phyloP scores from a whole-genome alignment of 2,329 filamentous ascomycete species.

The Talaromyces sp. region DNA sequence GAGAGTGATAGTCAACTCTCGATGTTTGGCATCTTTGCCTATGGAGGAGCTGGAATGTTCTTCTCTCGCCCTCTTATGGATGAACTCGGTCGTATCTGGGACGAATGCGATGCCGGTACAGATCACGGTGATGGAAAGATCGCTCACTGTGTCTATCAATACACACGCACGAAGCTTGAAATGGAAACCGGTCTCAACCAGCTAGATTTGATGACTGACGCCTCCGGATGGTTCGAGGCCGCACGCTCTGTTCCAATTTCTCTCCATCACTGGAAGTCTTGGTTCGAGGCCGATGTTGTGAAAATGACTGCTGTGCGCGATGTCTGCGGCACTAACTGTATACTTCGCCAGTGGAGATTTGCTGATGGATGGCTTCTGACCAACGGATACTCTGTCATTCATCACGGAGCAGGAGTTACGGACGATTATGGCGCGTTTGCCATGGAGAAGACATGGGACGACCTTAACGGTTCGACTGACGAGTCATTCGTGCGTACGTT shows the following conservation, averaged over 20 bases:
- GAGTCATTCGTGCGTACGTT: conserved; percentile 53
- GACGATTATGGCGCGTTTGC: conserved; percentile 35
- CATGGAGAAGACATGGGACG: conserved; percentile 55
- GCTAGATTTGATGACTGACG: conserved; percentile 55
- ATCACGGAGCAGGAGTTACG: conserved; percentile 47
- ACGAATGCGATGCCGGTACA: conserved; percentile 49
- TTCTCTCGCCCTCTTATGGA: conserved; percentile 53
- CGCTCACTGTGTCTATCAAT: conserved; percentile 55
- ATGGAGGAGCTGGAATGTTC: conserved; percentile 60
- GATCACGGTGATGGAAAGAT: conserved; percentile 56
- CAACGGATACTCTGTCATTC: conserved; percentile 58
- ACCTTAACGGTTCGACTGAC: conserved; percentile 41
- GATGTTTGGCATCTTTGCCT: conserved; percentile 58
- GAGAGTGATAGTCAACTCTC: conserved; percentile 55
- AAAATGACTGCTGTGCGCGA: conserved; percentile 50
- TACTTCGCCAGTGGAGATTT: conserved; percentile 56
- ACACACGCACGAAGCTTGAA: conserved; percentile 55
- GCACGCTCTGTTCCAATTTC: conserved; percentile 52
- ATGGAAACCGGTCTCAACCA: conserved; percentile 56
- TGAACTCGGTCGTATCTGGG: conserved; percentile 48
- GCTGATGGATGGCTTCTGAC: conserved; percentile 49
- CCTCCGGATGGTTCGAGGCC: conserved; percentile 60
- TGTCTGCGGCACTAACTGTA: conserved; percentile 56
- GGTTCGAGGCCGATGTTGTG: conserved; percentile 52
- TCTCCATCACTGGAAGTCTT: conserved; percentile 63